A percentile compares a stretch with the other conserved stretches of the same genome.
Conservation (phyloP, 192 early-diverging fungal genomes). For the Backusella tarrabulga region DNA sequence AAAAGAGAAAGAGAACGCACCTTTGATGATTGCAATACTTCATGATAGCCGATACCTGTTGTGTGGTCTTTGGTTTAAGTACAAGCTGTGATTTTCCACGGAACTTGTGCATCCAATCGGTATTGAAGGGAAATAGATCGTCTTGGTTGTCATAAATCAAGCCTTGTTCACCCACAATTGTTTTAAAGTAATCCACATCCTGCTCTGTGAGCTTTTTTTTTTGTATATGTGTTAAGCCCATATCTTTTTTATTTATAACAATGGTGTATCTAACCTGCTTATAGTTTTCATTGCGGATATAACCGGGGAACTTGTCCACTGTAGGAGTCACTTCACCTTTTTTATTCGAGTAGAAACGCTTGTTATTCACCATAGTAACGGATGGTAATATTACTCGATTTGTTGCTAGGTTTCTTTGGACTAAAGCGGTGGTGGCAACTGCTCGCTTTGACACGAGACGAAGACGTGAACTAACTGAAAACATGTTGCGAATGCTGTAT, state of each 20-base stretch:
- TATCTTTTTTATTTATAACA: background rate
- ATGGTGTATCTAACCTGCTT: constrained; percentile 33
- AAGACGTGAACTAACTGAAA: background rate
- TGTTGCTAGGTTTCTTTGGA: background rate
- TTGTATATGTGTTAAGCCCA: background rate
- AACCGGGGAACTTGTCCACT: constrained; percentile 49
- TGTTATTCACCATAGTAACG: background rate
- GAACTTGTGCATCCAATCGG: constrained; percentile 97
- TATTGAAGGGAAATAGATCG: constrained; percentile 71
- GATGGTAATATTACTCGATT: background rate
- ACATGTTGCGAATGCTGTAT: background rate
- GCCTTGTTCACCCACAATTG: constrained; percentile 42
- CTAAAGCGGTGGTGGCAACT: background rate
- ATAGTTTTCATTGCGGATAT: constrained; percentile 40
- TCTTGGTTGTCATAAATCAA: constrained; percentile 48
- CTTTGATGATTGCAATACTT: constrained; percentile 83
- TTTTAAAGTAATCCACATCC: constrained; percentile 62
- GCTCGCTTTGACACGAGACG: background rate
- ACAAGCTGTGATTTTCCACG: constrained; percentile 79
- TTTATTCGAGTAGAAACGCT: constrained; percentile 15
- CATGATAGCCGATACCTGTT: constrained; percentile 82
- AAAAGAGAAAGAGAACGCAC: background rate
- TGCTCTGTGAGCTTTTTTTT: constrained; percentile 46
- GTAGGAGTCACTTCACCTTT: constrained; percentile 31
- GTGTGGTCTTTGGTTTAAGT: constrained; percentile 81